Evolutionary conservation across 495 filamentous ascomycete species (phyloP).

Genomic region (Tuber brumale): DNA sequence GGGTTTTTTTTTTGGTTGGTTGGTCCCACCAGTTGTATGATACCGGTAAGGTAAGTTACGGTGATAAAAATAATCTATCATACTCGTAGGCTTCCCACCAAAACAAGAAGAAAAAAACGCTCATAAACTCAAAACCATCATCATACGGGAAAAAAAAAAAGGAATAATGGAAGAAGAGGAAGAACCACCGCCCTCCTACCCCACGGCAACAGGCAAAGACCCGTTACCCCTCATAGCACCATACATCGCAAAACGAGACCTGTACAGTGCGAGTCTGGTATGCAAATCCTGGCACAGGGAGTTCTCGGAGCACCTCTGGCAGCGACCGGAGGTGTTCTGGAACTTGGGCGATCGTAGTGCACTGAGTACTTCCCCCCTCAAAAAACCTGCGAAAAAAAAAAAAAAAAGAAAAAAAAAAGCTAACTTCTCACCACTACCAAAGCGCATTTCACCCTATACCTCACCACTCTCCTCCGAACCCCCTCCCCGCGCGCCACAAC

Average conservation of each 20-base stretch:
- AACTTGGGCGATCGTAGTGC: slow-evolving; percentile 23
- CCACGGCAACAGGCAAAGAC: slow-evolving; percentile 22
- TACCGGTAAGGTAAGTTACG: no score
- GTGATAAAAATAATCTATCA: no score
- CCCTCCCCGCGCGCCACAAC: slow-evolving; percentile 8
- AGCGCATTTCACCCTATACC: slow-evolving; percentile 34
- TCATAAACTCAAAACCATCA: not conserved
- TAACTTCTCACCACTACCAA: not conserved
- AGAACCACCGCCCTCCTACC: slow-evolving; percentile 28
- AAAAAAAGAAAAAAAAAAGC: no score
- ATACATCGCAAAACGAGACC: slow-evolving; percentile 19
- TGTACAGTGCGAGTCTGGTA: slow-evolving; percentile 21
- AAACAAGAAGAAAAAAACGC: not conserved
- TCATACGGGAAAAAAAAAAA: no score
- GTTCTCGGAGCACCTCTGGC: slow-evolving; percentile 21
- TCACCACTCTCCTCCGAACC: slow-evolving; percentile 21
- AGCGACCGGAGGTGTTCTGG: slow-evolving; percentile 25
- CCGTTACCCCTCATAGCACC: slow-evolving; percentile 26
- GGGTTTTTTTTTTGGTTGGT: no score
- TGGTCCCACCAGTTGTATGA: no score
- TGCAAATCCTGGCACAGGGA: slow-evolving; percentile 18
- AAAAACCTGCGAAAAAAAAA: no score
- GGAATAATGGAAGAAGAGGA: not conserved
- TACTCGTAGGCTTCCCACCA: no score
- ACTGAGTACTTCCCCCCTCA: slow-evolving; percentile 19